These are phyloP conservation scores for Fusarium sambucinum DNA, from an alignment of 2,329 filamentous ascomycete species.

Conservation along the genomic window DNA sequence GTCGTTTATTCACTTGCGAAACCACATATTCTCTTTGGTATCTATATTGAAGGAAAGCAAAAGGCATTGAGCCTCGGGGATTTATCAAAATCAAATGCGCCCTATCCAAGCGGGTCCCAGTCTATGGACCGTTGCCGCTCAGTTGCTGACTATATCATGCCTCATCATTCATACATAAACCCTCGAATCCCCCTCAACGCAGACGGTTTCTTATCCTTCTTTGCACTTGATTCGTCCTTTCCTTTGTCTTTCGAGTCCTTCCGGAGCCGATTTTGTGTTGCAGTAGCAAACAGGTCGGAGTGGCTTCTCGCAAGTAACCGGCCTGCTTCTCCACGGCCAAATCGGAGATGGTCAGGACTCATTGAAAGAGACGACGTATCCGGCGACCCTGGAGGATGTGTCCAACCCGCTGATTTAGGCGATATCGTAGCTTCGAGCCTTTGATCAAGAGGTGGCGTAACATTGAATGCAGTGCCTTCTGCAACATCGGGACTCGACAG, in stretches of 20 bases:
- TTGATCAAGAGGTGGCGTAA: slow-evolving; percentile 58
- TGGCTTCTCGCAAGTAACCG: slow-evolving; percentile 37
- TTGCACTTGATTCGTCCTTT: slow-evolving; percentile 54
- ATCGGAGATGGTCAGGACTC: slow-evolving; percentile 58
- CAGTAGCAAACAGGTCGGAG: slow-evolving; percentile 53
- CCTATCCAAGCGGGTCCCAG: not conserved
- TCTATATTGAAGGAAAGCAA: not conserved
- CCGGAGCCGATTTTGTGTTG: slow-evolving; percentile 61
- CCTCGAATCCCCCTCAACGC: slow-evolving; percentile 59
- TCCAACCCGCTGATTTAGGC: slow-evolving; percentile 48
- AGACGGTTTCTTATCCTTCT: slow-evolving; percentile 55
- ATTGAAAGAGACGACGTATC: slow-evolving; percentile 49
- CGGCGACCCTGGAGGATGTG: slow-evolving; percentile 56
- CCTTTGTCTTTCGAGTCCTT: slow-evolving; percentile 64
- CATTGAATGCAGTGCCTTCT: slow-evolving; percentile 59
- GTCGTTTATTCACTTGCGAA: not conserved
- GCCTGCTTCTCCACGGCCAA: slow-evolving; percentile 60
- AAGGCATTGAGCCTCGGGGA: not conserved
- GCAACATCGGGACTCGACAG: slow-evolving; percentile 60
- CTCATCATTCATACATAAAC: slow-evolving; percentile 50
- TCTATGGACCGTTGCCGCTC: slow-evolving; percentile 2
- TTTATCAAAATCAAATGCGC: slow-evolving; percentile 1
- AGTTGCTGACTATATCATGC: slow-evolving; percentile 3
- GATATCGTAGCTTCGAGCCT: slow-evolving; percentile 47
- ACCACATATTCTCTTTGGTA: not conserved